Evolutionary conservation across 345 rosid species (phyloP).

Genomic region (Eucalyptus regnans): DNA sequence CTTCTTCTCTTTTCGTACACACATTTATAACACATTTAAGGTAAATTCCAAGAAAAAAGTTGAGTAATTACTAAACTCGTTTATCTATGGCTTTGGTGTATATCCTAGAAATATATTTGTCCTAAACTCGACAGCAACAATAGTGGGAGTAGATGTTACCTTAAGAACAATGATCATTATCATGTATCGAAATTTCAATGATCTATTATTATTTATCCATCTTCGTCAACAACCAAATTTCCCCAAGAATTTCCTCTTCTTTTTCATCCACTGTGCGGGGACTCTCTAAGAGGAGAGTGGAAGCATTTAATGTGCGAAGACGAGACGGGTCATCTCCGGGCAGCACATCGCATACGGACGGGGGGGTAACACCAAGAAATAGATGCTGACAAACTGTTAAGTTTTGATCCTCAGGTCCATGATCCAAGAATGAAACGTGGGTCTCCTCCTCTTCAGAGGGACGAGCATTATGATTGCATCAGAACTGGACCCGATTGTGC

Average conservation of each 20-base stretch:
- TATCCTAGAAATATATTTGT: too few species aligned
- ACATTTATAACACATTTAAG: too few species aligned
- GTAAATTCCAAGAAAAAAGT: too few species aligned
- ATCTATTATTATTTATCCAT: too few species aligned
- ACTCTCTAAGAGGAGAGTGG: background rate
- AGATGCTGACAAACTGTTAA: background rate
- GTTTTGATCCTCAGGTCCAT: background rate
- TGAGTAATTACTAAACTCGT: too few species aligned
- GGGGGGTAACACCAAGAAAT: background rate
- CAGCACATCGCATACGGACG: background rate
- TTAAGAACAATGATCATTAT: too few species aligned
- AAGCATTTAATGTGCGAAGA: background rate
- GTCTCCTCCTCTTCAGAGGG: background rate
- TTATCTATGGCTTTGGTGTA: rapidly evolving
- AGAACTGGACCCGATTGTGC: background rate
- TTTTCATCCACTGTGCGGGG: background rate
- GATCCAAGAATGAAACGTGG: background rate
- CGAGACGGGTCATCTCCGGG: background rate
- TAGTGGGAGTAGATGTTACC: too few species aligned
- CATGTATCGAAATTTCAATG: too few species aligned
- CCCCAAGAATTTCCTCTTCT: background rate
- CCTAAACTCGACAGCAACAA: too few species aligned
- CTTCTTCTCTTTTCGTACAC: rapidly evolving
- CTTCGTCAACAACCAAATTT: too few species aligned
- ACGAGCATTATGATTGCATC: background rate